Conservation (phyloP, 352 stramenopile genomes). For the Albugo candida region DNA sequence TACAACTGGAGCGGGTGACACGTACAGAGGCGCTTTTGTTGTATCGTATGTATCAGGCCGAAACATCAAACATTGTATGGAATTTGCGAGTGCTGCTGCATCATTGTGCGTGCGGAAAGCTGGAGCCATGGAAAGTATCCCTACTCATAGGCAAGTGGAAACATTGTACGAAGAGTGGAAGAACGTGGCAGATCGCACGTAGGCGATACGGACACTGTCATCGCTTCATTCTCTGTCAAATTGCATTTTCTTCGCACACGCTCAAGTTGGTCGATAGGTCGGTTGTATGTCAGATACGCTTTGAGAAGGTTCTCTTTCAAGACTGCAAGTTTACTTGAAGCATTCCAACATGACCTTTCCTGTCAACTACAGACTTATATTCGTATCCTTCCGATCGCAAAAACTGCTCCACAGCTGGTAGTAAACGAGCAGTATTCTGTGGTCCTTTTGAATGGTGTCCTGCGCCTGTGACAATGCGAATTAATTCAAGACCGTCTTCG, state of each 20-base stretch:
- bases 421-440: slow-evolving; percentile 35
- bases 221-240: too few species aligned
- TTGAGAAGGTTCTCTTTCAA: too few species aligned
- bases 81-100: slow-evolving; percentile 28
- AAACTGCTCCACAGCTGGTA: slow-evolving; percentile 68
- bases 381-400: slow-evolving; percentile 50
- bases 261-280: too few species aligned
- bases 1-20: slow-evolving; percentile 62
- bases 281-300: too few species aligned
- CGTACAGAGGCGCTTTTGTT: slow-evolving; percentile 51
- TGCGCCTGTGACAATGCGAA: slow-evolving; percentile 65
- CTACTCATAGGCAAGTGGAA: slow-evolving; percentile 6
- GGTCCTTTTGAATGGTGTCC: slow-evolving; percentile 65
- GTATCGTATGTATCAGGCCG: slow-evolving; percentile 28
- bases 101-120: slow-evolving; percentile 41
- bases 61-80: slow-evolving; percentile 27
- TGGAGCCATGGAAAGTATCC: slow-evolving; percentile 51
- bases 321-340: slow-evolving; percentile 47
- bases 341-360: slow-evolving; percentile 64
- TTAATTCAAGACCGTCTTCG: slow-evolving; percentile 47
- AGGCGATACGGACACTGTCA: too few species aligned
- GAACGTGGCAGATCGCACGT: too few species aligned
- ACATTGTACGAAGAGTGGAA: too few species aligned
- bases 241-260: too few species aligned
- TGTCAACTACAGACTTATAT: slow-evolving; percentile 43